These are phyloP conservation scores for Thozetella sp. DNA, from an alignment of 495 filamentous ascomycete species.

Conservation along the genomic window DNA sequence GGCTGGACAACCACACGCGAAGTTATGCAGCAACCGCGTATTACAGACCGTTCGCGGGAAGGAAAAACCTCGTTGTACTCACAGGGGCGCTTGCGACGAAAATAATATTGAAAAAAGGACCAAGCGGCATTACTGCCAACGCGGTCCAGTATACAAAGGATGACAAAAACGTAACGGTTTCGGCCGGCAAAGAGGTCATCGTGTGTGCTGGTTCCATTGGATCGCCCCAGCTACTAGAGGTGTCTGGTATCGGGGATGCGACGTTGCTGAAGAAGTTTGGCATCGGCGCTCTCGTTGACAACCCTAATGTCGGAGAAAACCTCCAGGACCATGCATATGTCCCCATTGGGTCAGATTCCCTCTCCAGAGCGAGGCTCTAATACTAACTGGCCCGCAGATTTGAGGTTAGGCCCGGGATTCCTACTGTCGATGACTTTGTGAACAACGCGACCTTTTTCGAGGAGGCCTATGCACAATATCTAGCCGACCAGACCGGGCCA, in stretches of 20 bases:
- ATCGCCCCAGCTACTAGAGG: slow-evolving; percentile 63
- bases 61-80: slow-evolving; percentile 46
- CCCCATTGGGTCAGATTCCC: no score
- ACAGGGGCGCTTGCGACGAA: slow-evolving; percentile 47
- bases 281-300: slow-evolving; percentile 71
- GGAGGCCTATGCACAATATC: no score
- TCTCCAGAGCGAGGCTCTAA: no score
- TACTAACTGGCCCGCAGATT: no score
- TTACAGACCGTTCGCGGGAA: slow-evolving; percentile 27
- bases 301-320: slow-evolving; percentile 77
- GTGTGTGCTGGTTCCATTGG: slow-evolving; percentile 61
- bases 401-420: no score
- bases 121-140: slow-evolving; percentile 24
- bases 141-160: slow-evolving; percentile 32
- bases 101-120: slow-evolving; percentile 28
- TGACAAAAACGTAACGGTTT: slow-evolving; percentile 17
- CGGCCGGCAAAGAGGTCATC: slow-evolving; percentile 52
- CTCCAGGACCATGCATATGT: slow-evolving; percentile 60
- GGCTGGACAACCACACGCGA: slow-evolving; percentile 36
- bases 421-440: no score
- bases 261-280: slow-evolving; percentile 62
- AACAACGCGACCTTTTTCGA: no score
- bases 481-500: no score
- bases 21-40: slow-evolving; percentile 40
- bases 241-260: slow-evolving; percentile 75